Base-by-base conservation (phyloP, 2,329 filamentous ascomycete genomes). In the Botrytis deweyae region DNA sequence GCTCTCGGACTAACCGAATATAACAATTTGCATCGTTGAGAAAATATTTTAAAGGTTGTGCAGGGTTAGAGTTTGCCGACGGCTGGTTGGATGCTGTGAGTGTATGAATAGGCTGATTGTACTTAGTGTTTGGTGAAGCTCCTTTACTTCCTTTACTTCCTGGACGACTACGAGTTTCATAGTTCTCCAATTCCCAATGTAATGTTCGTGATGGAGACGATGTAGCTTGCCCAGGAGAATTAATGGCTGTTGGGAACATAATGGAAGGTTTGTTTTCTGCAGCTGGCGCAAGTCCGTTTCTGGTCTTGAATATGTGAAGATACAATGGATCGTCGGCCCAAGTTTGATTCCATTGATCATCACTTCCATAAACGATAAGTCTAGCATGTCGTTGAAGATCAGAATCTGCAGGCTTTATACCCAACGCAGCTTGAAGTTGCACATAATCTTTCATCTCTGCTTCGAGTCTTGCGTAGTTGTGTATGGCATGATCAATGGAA, bases 271-370 rank as follows among this genome's bases (percentile, higher is more conserved):
- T 75, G 58, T 75, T 70, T 42, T 77, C 74, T 49, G 77, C 75
- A 25, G 65, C 67, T 16, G 78, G 77, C 71, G 38, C 79, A 71
- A 68, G 80, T 75, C 72, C 78, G 73, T 73, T 78, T 63, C 72
- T 78, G 33, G 52, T 80, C 74, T 84, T 87, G 81, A 91, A 91
- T 20, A 84, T 81, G 5, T 82, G 80, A 1, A 91, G 82, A 86
- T 88, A 90, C 5, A 83, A 80, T 4, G 82, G 76, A 74, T 88
- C 88, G 76, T 91, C 89, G 4, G 88, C 87, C 0, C 86, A 86
- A 1, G 89, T 91, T 78, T 90, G 89, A 76, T 90, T 90, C 88
- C 89, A 90, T 16, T 85, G 86, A 76, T 91, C 88, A 70, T 90
- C 88, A 74, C 85, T 86, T 65, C 89, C 88, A 80, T 89, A 90